Evolutionary conservation across 2,329 filamentous ascomycete species (phyloP), one percentile per base, ranked within the genome.

Genomic region (Botryotinia narcissicola): DNA sequence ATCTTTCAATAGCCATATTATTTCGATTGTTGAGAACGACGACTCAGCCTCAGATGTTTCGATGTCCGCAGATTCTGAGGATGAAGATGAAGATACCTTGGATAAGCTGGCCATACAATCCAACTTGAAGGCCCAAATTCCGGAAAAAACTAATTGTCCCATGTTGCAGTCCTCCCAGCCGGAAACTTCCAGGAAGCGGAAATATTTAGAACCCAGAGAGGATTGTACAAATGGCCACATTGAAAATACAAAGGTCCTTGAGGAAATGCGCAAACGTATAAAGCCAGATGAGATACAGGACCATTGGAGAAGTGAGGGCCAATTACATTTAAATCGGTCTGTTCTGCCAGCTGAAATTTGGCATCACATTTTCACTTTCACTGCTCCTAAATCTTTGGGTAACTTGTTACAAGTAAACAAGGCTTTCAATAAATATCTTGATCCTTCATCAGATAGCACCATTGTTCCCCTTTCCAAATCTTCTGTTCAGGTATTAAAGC

Each of bases 331-430:
- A 66, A 78, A 81, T 71, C 77, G 71, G 71, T 78, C 76, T 73
- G 75, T 82, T 76, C 84, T 91, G 73, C 87, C 90, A 79, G 84
- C 85, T 77, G 88, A 90, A 82, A 83, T 92, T 79, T 93, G 91
- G 91, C 91, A 93, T 79, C 86, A 87, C 79, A 85, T 93, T 78
- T 92, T 93, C 81, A 87, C 86, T 78, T 90, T 89, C 80, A 87
- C 90, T 81, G 86, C 89, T 74, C 91, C 92, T 73, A 85, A 83
- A 80, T 84, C 86, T 75, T 84, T 94, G 79, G 90, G 90, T 79
- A 86, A 84, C 82, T 85, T 93, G 84, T 85, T 93, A 82, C 83
- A 84, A 81, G 87, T 91, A 85, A 93, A 90, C 85, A 91, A 86
- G 83, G 82, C 86, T 79, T 93, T 93, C 83, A 87, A 89, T 84